Conservation (phyloP, 2,329 filamentous ascomycete genomes). For the Paraphaeosphaeria sporulosa region DNA sequence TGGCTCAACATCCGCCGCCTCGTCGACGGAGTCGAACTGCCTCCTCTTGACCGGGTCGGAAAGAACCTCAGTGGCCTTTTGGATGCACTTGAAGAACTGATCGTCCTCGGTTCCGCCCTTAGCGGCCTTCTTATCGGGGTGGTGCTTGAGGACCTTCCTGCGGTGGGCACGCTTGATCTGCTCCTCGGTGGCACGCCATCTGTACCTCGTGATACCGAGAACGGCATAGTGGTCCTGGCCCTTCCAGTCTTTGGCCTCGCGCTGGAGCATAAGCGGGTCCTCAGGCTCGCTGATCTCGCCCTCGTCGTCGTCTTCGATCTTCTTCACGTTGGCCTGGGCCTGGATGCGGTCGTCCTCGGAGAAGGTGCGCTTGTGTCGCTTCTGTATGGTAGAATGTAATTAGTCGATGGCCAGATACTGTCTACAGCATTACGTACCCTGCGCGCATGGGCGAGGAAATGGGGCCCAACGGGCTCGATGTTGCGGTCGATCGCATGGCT, state of each 20-base stretch:
- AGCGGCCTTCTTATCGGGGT: constrained; percentile 98
- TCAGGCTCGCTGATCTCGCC: constrained; percentile 94
- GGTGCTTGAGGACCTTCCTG: constrained; percentile 99
- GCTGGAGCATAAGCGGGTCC: constrained; percentile 88
- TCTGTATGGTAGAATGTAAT: constrained; percentile 49
- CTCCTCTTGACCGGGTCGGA: constrained; percentile 90
- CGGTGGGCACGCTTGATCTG: constrained; percentile 99
- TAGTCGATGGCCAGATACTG: constrained; percentile 19
- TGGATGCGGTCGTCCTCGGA: constrained; percentile 98
- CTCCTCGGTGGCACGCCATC: constrained; percentile 91
- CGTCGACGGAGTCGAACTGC: constrained; percentile 96
- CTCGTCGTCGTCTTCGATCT: constrained; percentile 88
- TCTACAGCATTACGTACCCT: constrained; percentile 64
- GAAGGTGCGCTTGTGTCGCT: constrained; percentile 95
- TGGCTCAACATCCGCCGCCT: constrained; percentile 89
- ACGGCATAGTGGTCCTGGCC: constrained; percentile 98
- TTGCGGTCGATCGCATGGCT: constrained; percentile 82
- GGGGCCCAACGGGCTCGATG: constrained; percentile 94
- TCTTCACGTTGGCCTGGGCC: constrained; percentile 93
- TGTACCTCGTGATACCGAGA: constrained; percentile 89
- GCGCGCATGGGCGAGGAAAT: constrained; percentile 97
- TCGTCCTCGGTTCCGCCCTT: constrained; percentile 88
- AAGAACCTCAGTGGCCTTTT: constrained; percentile 94
- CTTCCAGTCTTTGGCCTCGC: constrained; percentile 99
- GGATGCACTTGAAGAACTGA: constrained; percentile 99